phyloP scores from a whole-genome alignment of 768 basidiomycete genomes.

The Chalciporus piperatus region DNA sequence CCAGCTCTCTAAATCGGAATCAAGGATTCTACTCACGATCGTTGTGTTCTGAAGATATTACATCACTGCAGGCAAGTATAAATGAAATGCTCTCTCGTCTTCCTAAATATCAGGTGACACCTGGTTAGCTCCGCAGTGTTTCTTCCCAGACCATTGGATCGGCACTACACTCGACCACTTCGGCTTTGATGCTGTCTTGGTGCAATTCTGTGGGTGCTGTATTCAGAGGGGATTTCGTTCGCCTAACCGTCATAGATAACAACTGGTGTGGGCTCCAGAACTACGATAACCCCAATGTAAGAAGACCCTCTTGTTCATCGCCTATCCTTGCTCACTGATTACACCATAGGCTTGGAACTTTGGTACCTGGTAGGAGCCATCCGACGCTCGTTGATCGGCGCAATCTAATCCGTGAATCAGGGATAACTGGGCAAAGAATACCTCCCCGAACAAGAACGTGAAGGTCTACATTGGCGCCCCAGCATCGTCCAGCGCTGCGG shows the following conservation, averaged over 20 bases:
- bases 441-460: conserved; percentile 44
- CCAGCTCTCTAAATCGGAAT: not conserved
- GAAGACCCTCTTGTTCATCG: conserved; percentile 9
- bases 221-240: not conserved
- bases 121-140: conserved; percentile 39
- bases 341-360: conserved; percentile 49
- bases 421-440: conserved; percentile 45
- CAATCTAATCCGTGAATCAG: too few species aligned
- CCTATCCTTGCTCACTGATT: not conserved
- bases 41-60: conserved; percentile 33
- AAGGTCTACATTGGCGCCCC: conserved; percentile 52
- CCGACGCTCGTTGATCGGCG: too few species aligned
- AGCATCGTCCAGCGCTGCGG: conserved; percentile 41
- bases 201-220: conserved; percentile 41
- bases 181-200: conserved; percentile 48
- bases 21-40: conserved; percentile 3
- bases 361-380: conserved; percentile 29
- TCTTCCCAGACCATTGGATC: conserved; percentile 47
- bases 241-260: conserved; percentile 35
- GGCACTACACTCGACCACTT: conserved; percentile 41
- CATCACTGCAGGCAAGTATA: conserved; percentile 37
- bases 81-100: not conserved
- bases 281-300: conserved; percentile 45
- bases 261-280: conserved; percentile 42
- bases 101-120: too few species aligned